Percentiles rank a stretch among this genome's conserved stretches.
These are phyloP conservation scores for Coffea humblotiana DNA, from an alignment of 305 asterid species.

Conservation along the genomic window DNA sequence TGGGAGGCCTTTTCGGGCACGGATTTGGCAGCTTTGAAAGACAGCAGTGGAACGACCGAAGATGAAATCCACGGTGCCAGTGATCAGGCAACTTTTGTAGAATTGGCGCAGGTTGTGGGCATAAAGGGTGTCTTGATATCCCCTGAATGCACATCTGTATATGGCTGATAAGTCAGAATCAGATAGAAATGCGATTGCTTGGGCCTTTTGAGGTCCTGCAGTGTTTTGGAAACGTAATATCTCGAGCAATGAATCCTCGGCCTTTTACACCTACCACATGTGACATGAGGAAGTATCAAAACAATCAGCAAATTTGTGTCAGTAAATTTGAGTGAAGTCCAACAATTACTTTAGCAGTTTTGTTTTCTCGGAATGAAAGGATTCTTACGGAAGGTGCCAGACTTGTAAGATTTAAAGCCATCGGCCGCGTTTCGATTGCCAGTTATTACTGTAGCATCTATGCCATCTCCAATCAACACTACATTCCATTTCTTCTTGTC, in stretches of 20 bases:
- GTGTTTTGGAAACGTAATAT: conserved; percentile 88
- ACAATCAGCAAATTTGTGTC: not conserved
- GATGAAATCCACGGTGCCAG: conserved; percentile 84
- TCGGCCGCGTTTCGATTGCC: conserved; percentile 62
- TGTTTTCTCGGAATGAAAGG: not conserved
- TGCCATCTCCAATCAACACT: conserved; percentile 87
- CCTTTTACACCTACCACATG: conserved; percentile 64
- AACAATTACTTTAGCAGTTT: no score
- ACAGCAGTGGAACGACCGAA: conserved; percentile 73
- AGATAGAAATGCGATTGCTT: conserved; percentile 80
- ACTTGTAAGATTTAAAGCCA: conserved; percentile 64
- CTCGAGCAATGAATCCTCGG: conserved; percentile 75
- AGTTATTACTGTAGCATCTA: conserved; percentile 60
- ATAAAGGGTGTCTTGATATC: conserved; percentile 83
- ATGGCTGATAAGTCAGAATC: conserved; percentile 77
- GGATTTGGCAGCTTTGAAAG: conserved; percentile 65
- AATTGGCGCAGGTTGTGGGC: conserved; percentile 85
- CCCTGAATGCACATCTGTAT: conserved; percentile 56
- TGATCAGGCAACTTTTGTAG: conserved; percentile 62
- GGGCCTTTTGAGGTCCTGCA: conserved; percentile 81
- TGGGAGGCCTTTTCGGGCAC: conserved; percentile 65
- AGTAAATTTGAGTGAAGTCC: not conserved
- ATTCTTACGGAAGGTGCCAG: conserved; percentile 76
- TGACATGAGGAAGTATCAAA: no score
- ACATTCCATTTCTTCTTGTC: conserved; percentile 81